phyloP scores from a whole-genome alignment of 305 asterid species.

The Fraxinus xanthoxyloides region DNA sequence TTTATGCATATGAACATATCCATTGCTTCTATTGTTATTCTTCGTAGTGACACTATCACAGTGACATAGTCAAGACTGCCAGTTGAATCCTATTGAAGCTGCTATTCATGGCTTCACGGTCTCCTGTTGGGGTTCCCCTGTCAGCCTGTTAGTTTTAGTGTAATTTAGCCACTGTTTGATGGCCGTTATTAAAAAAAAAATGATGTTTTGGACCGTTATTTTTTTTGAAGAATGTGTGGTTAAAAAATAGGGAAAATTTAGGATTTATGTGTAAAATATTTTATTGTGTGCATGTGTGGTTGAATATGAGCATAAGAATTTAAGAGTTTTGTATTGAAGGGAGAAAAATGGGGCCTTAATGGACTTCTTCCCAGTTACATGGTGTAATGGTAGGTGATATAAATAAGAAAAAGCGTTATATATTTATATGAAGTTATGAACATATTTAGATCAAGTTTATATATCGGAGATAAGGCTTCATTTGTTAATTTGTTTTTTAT shows the following conservation, averaged over 20 bases:
- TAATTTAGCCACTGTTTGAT: not conserved
- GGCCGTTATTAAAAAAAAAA: no score
- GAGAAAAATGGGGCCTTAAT: not conserved
- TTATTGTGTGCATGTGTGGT: no score
- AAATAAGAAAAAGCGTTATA: not conserved
- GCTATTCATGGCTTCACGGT: not conserved
- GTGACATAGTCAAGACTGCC: not conserved
- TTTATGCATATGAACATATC: not conserved
- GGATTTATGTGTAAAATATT: no score
- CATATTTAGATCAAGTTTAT: not conserved
- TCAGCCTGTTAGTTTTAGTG: not conserved
- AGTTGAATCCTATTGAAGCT: not conserved
- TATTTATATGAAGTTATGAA: not conserved
- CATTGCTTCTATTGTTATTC: not conserved
- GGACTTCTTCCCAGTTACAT: not conserved
- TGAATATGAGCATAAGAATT: no score
- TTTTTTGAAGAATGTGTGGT: no score
- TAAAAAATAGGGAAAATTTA: no score
- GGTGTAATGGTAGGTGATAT: not conserved
- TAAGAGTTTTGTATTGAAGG: no score
- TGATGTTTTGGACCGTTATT: no score
- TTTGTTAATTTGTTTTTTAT: no score
- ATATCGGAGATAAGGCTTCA: not conserved
- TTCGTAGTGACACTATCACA: not conserved
- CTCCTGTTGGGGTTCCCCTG: not conserved